phyloP scores from a whole-genome alignment of 2,329 filamentous ascomycete species.

The Pseudogymnoascus sp. region DNA sequence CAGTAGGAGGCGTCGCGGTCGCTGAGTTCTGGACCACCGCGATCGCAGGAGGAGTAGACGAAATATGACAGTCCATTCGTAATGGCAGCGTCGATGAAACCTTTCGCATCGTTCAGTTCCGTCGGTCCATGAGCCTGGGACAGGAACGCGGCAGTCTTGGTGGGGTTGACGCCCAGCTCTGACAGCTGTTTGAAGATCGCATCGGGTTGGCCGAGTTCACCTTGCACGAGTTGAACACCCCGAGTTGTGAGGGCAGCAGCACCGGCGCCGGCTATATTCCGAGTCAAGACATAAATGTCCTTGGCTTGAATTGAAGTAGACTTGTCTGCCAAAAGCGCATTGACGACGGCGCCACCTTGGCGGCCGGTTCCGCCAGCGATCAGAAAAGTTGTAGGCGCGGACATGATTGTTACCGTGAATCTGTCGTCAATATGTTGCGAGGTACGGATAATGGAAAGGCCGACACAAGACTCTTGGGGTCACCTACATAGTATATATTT shows the following conservation, averaged over 20 bases:
- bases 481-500: neutral
- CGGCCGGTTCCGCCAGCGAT: conserved; percentile 41
- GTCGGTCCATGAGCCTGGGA: conserved; percentile 24
- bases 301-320: conserved; percentile 23
- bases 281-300: conserved; percentile 50
- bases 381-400: conserved; percentile 20
- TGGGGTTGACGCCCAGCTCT: conserved; percentile 38
- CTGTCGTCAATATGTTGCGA: neutral
- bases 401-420: neutral
- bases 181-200: conserved; percentile 36
- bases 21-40: conserved; percentile 38
- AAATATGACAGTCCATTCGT: conserved; percentile 43
- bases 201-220: conserved; percentile 44
- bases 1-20: conserved; percentile 39
- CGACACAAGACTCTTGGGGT: neutral
- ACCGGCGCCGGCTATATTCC: conserved; percentile 37
- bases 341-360: conserved; percentile 37
- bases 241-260: conserved; percentile 40
- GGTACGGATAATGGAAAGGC: neutral
- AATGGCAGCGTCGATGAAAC: conserved; percentile 41
- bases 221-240: conserved; percentile 45
- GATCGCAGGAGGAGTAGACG: conserved; percentile 49
- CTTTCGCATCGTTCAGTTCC: conserved; percentile 41
- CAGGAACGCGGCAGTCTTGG: conserved; percentile 42
- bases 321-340: conserved; percentile 30